phyloP scores from a whole-genome alignment of 345 rosid species.

The Eucalyptus cloeziana region DNA sequence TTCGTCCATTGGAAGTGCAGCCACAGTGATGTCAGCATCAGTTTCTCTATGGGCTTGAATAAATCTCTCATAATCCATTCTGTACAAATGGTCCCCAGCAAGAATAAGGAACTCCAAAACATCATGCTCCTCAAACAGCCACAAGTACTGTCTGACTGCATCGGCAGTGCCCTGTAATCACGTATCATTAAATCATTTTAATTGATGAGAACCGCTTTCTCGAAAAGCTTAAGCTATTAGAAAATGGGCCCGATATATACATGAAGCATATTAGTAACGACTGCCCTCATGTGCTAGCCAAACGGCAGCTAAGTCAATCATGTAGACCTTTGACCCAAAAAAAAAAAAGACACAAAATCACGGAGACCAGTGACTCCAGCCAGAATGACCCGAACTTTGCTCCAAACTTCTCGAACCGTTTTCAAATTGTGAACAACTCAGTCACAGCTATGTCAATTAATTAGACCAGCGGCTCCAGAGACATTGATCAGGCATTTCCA shows the following conservation, averaged over 20 bases:
- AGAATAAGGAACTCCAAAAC: slow-evolving; percentile 84
- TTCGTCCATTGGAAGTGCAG: slow-evolving; percentile 98
- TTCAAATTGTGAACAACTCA: not conserved
- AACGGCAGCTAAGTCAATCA: not conserved
- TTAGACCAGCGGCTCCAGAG: not conserved
- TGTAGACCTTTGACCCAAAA: not conserved
- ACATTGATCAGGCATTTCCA: not conserved
- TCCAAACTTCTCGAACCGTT: not conserved
- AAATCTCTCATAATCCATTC: slow-evolving; percentile 96
- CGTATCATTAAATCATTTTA: not conserved
- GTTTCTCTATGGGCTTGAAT: slow-evolving; percentile 97
- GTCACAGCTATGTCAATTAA: not conserved
- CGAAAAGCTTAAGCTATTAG: not conserved
- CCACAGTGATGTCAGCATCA: slow-evolving; percentile 95
- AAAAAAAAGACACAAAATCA: not conserved
- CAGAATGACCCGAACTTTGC: not conserved
- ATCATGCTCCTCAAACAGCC: slow-evolving; percentile 97
- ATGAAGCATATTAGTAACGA: not conserved
- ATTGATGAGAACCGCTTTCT: not conserved
- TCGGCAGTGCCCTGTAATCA: slow-evolving; percentile 81
- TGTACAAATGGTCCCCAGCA: slow-evolving; percentile 94
- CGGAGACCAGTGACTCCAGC: not conserved
- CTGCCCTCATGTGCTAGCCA: not conserved
- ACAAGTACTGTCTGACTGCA: slow-evolving; percentile 93
- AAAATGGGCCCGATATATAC: not conserved